Evolutionary conservation across 768 basidiomycete genomes (phyloP), one percentile per base, ranked within the genome.

Genomic region (Exidia glandulosa): DNA sequence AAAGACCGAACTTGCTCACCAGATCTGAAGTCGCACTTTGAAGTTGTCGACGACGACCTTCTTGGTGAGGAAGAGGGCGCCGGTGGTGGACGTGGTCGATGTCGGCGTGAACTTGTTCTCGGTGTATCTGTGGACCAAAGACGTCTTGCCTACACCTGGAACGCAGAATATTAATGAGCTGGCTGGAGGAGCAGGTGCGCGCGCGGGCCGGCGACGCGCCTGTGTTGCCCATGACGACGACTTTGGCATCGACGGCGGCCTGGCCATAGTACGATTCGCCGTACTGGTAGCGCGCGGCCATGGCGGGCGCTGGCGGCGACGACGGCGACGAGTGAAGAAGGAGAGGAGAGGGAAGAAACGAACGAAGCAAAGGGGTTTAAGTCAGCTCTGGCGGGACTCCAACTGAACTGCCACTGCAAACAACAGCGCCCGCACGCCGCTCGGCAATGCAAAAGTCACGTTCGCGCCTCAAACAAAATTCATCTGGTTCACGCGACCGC

Each of bases 41-140:
- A 89, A 78, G 59, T 89, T 90, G 64, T 92, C 84, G 64, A 94
- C 79, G 70, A 82, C 79, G 56, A 91, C 85, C 75, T 94, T 94
- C 81, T 95, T 94, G 59, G 90, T 89, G 61, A 94, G 87, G 74
- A 96, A 93, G 73, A 90, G 89, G 61, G 93, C 92, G 64, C 92
- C 92, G 68, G 90, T 90, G 61, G 94, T 94, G 33, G 91, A 89
- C 41, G 88, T 89, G 59, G 87, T 87, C 71, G 88, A 88, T 78
- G 87, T 85, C 59, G 87, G 87, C 75, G 87, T 85, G 75, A 93
- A 95, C 73, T 81, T 88, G 77, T 91, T 85, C 73, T 92, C 88
- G 64, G 90, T 91, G 74, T 93, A 94, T 59, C 94, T 83, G 69
- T 89, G 84, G 60, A 95, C 80, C 59, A 96, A 83, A 69, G 89